Evolutionary conservation across 2,329 filamentous ascomycete genomes (phyloP), one percentile per base, ranked within the genome.

Genomic region (Colletotrichum sidae): DNA sequence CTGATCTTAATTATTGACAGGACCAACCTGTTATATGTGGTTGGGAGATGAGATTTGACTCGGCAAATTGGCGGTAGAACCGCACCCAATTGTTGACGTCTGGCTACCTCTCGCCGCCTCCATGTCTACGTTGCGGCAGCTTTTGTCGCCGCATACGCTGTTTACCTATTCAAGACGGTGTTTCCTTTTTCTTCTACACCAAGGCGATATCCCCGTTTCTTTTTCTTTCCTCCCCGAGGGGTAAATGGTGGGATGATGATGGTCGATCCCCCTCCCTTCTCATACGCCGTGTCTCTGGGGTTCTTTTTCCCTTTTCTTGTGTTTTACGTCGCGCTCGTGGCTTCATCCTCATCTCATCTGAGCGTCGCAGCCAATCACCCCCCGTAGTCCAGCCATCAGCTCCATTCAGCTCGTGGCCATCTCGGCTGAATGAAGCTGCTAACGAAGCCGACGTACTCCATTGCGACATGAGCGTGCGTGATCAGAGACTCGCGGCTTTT

Each of bases 241-340:
- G 38, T 35, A 15, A n/a, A 33, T 34, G 13, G 42, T 47, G 41
- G 62, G 58, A 53, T 65, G 58, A 25, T 5, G 25, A 62, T 47
- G 58, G 52, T 50, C 34, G 58, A 53, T 62, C 58, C 45, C 57
- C 47, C 58, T 62, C 62, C 57, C 58, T 65, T 62, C 41, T 13
- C 51, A 41, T 15, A 42, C 62, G 58, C 58, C 51, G 53, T 65
- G 58, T 62, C 52, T 65, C 37, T 62, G 33, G 45, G 7, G 38
- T 39, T 50, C 47, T 62, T 62, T 39, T 45, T 65, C 25, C 25
- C 25, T 25, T 60, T 49, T 62, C 47, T 35, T 47, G 15, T 63
- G 47, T 41, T 62, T 62, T 42, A 44, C 17, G 39, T 39, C 13
- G 58, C 62, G 52, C 58, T 65, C 57, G 62, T 65, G 52, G 62